Evolutionary conservation across 306 rosid genomes (phyloP).

Genomic region (Malus sieversii): DNA sequence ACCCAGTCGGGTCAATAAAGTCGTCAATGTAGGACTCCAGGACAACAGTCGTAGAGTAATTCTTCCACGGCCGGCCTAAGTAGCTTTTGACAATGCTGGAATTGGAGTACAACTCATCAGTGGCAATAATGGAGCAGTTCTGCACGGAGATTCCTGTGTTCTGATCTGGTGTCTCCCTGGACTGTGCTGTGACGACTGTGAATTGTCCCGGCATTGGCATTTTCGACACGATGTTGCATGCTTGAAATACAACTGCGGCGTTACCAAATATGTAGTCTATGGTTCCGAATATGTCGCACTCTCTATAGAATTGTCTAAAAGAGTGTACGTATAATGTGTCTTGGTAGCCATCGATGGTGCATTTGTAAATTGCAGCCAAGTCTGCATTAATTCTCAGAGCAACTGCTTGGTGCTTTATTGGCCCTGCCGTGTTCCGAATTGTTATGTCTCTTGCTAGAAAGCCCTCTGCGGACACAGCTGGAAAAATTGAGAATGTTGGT

Average conservation of each 20-base stretch:
- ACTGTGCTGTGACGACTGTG: conserved; percentile 64
- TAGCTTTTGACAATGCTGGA: conserved; percentile 43
- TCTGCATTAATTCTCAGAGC: conserved; percentile 75
- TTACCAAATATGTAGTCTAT: conserved; percentile 74
- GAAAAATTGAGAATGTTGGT: background rate
- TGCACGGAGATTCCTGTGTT: conserved; percentile 73
- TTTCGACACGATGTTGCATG: conserved; percentile 40
- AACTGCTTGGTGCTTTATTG: conserved; percentile 68
- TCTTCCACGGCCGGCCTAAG: conserved; percentile 74
- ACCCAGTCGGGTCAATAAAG: conserved; percentile 53
- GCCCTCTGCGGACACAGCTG: conserved; percentile 77
- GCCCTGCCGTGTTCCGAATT: conserved; percentile 61
- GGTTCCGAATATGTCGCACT: conserved; percentile 71
- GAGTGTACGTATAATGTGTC: conserved; percentile 72
- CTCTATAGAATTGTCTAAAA: conserved; percentile 73
- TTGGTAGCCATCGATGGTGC: conserved; percentile 54
- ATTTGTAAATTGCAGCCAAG: conserved; percentile 50
- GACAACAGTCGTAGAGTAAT: conserved; percentile 44
- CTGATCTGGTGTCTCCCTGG: conserved; percentile 53
- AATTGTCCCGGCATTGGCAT: conserved; percentile 53
- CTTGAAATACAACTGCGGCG: conserved; percentile 68
- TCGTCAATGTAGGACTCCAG: conserved; percentile 53
- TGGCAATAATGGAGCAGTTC: conserved; percentile 55
- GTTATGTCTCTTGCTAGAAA: conserved; percentile 72
- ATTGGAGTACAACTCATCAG: conserved; percentile 32